phyloP scores from a whole-genome alignment of 2,329 filamentous ascomycete species.

The Exophiala sideris region DNA sequence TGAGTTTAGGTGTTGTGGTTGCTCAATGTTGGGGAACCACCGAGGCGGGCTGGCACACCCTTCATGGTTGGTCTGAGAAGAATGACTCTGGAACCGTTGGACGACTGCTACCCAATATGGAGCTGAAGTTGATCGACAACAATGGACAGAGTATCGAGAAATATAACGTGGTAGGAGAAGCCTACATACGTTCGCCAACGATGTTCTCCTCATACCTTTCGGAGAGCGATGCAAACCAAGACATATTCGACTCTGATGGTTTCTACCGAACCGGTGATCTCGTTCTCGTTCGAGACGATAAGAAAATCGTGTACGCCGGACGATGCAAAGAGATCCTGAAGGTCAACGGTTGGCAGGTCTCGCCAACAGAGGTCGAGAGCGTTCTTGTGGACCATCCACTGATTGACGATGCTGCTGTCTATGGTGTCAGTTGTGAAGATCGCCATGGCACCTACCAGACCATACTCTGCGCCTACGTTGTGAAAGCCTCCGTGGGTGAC shows the following conservation, averaged over 20 bases:
- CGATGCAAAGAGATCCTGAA: conserved; percentile 47
- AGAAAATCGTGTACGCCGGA: conserved; percentile 39
- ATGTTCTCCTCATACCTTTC: conserved; percentile 39
- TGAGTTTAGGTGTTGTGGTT: conserved; percentile 42
- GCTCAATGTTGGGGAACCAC: conserved; percentile 56
- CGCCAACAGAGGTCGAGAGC: conserved; percentile 48
- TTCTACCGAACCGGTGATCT: conserved; percentile 47
- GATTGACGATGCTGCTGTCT: conserved; percentile 47
- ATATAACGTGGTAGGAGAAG: conserved; percentile 34
- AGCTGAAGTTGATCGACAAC: conserved; percentile 34
- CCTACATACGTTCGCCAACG: conserved; percentile 40
- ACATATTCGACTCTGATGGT: conserved; percentile 33
- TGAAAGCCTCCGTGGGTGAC: conserved; percentile 26
- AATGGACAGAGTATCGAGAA: conserved; percentile 32
- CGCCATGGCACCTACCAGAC: conserved; percentile 34
- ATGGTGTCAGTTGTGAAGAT: conserved; percentile 37
- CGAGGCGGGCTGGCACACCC: conserved; percentile 42
- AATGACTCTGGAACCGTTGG: conserved; percentile 50
- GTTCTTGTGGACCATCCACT: conserved; percentile 43
- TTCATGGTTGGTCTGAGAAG: conserved; percentile 34
- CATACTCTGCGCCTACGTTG: conserved; percentile 47
- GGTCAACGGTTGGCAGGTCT: conserved; percentile 46
- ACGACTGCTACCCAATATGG: conserved; percentile 38
- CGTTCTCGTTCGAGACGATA: conserved; percentile 35
- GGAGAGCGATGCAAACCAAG: conserved; percentile 32